Evolutionary conservation across 2,329 filamentous ascomycete genomes (phyloP).

Genomic region (Emmonsia crescens): DNA sequence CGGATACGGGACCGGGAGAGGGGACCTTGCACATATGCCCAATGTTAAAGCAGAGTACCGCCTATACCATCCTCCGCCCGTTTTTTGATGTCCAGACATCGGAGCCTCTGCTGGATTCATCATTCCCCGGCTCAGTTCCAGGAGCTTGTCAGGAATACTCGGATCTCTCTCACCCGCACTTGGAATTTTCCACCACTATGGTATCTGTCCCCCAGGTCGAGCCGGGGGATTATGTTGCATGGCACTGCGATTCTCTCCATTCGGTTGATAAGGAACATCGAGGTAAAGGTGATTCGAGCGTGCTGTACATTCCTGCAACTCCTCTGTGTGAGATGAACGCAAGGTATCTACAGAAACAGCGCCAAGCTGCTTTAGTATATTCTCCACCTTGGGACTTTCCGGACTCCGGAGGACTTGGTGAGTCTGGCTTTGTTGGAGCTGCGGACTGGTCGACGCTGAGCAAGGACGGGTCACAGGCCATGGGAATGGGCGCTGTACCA

Average conservation of each 20-base stretch:
- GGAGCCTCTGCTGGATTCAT: slow-evolving; percentile 24
- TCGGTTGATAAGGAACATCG: slow-evolving; percentile 69
- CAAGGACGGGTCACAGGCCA: slow-evolving; percentile 42
- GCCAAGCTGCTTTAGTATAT: slow-evolving; percentile 58
- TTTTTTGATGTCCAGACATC: slow-evolving; percentile 57
- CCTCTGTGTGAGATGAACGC: slow-evolving; percentile 68
- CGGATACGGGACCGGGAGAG: slow-evolving; percentile 56
- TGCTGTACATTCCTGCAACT: slow-evolving; percentile 81
- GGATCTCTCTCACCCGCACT: slow-evolving; percentile 52
- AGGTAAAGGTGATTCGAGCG: slow-evolving; percentile 64
- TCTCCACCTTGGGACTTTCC: slow-evolving; percentile 61
- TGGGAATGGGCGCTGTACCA: slow-evolving; percentile 42
- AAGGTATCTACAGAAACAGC: slow-evolving; percentile 58
- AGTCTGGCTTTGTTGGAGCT: slow-evolving; percentile 22
- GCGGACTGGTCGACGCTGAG: slow-evolving; percentile 31
- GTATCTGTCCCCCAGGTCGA: slow-evolving; percentile 57
- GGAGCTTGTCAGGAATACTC: slow-evolving; percentile 57
- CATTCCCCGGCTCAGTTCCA: slow-evolving; percentile 58
- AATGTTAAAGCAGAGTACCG: slow-evolving; percentile 60
- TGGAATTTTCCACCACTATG: slow-evolving; percentile 58
- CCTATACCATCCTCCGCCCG: slow-evolving; percentile 70
- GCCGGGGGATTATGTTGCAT: slow-evolving; percentile 63
- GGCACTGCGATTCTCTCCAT: slow-evolving; percentile 76
- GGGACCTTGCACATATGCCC: slow-evolving; percentile 78
- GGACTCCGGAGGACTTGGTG: slow-evolving; percentile 25